A percentile compares a stretch with the other conserved stretches of the same genome.
These are phyloP conservation scores for Botryotinia convoluta DNA, from an alignment of 2,329 filamentous ascomycete species.

Conservation along the genomic window DNA sequence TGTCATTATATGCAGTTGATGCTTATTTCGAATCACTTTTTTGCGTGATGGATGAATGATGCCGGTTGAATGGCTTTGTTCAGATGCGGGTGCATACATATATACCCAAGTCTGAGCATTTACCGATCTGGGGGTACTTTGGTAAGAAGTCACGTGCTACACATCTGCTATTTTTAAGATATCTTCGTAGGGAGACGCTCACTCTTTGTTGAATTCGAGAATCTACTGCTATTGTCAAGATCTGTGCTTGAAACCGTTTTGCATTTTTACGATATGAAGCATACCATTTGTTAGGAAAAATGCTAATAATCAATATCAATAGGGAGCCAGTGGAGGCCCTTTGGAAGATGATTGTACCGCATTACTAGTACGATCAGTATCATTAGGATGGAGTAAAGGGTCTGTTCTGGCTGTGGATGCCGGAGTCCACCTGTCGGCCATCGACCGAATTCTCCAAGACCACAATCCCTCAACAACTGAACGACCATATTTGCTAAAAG, in stretches of 20 bases:
- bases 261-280: not conserved
- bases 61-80: constrained; percentile 3
- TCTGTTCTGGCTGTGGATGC: constrained; percentile 92
- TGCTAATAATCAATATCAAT: constrained; percentile 22
- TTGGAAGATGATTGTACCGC: constrained; percentile 84
- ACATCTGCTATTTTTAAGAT: not conserved
- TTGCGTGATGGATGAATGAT: not conserved
- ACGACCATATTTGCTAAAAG: constrained; percentile 54
- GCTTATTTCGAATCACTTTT: not conserved
- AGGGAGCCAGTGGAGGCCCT: constrained; percentile 90
- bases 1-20: not conserved
- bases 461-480: constrained; percentile 43
- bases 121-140: not conserved
- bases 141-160: not conserved
- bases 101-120: not conserved
- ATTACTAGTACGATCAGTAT: constrained; percentile 79
- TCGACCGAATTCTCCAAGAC: constrained; percentile 67
- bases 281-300: not conserved
- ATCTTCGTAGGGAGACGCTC: not conserved
- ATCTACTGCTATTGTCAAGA: not conserved
- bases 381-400: constrained; percentile 74
- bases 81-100: not conserved
- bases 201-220: not conserved
- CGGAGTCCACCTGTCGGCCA: constrained; percentile 82
- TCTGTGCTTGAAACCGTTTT: not conserved